phyloP scores from a whole-genome alignment of 2,329 filamentous ascomycete genomes.

The Alternaria sp. region DNA sequence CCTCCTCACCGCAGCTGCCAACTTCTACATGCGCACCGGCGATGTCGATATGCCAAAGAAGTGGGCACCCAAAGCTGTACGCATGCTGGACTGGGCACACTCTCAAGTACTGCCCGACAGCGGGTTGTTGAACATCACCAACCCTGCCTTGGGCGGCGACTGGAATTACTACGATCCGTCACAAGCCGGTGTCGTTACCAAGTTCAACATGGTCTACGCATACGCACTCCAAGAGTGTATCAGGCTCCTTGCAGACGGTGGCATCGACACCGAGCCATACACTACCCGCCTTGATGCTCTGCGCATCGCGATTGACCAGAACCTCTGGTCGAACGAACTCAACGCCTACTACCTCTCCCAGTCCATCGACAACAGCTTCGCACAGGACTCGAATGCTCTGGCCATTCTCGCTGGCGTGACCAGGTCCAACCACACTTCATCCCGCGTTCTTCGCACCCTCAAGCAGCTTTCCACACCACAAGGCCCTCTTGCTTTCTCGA shows the following conservation, averaged over 20 bases:
- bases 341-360: background rate
- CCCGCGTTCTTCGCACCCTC: background rate
- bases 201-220: background rate
- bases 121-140: background rate
- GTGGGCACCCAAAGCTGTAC: slow-evolving; percentile 35
- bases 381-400: background rate
- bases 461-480: background rate
- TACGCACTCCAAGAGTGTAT: background rate
- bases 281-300: background rate
- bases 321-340: background rate
- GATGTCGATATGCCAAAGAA: slow-evolving; percentile 28
- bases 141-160: background rate
- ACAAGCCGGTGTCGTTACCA: background rate
- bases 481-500: background rate
- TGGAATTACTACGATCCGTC: background rate
- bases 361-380: background rate
- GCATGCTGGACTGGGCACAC: slow-evolving; percentile 48
- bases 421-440: background rate
- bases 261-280: background rate
- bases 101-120: slow-evolving; percentile 28
- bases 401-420: background rate
- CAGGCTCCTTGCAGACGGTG: background rate
- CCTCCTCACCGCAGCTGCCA: slow-evolving; percentile 36
- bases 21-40: slow-evolving; percentile 39
- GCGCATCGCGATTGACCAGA: background rate